Conservation (phyloP, 2,329 filamentous ascomycete genomes). For the Pyricularia sp. region DNA sequence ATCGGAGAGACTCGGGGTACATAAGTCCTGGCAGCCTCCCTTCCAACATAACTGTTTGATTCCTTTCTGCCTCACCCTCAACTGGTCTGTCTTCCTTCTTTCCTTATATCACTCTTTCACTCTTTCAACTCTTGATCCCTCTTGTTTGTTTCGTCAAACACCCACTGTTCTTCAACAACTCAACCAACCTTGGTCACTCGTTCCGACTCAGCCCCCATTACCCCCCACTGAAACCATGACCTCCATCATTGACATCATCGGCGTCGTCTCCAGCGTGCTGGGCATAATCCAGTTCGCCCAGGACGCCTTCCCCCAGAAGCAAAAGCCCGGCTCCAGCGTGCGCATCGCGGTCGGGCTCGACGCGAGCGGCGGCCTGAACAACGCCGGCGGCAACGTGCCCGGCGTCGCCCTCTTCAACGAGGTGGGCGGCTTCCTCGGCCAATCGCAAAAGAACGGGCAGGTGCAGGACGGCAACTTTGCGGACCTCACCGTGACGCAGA, state of each 20-base stretch:
- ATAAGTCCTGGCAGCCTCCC: background rate
- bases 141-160: background rate
- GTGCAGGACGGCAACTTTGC: background rate
- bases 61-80: background rate
- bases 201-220: background rate
- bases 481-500: background rate
- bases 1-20: background rate
- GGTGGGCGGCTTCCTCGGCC: background rate
- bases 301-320: background rate
- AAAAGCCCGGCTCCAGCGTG: background rate
- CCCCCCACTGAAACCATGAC: background rate
- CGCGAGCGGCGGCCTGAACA: background rate
- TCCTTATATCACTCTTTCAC: background rate
- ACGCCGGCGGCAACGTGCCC: background rate
- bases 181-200: background rate
- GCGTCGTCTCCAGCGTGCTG: background rate
- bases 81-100: background rate
- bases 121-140: background rate
- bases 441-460: background rate
- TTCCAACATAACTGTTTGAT: background rate
- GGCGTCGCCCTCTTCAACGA: background rate
- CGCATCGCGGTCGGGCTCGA: background rate
- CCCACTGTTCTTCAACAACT: background rate
- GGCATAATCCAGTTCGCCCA: background rate
- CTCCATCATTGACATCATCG: background rate